These are phyloP conservation scores for Lipomyces spencermartinsiae DNA, from an alignment of 805 yeast species.

Conservation along the genomic window DNA sequence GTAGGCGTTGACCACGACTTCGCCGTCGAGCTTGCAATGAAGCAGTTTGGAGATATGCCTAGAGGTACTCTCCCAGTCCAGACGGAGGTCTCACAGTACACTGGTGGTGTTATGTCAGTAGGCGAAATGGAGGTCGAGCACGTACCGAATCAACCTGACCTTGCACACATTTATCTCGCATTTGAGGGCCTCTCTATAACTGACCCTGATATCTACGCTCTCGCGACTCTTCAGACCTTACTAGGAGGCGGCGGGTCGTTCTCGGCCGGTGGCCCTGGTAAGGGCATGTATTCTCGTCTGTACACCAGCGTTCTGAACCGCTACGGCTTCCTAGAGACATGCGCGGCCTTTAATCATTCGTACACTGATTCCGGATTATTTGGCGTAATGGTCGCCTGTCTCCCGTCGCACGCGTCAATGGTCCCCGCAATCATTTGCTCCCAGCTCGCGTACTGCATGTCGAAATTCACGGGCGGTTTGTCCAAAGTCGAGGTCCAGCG, in stretches of 20 bases:
- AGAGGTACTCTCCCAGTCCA: slow-evolving; percentile 37
- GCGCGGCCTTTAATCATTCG: slow-evolving; percentile 86
- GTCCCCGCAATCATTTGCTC: slow-evolving; percentile 78
- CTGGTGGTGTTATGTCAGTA: slow-evolving; percentile 55
- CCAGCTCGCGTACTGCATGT: slow-evolving; percentile 55
- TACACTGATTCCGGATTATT: slow-evolving; percentile 90
- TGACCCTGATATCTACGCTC: slow-evolving; percentile 85
- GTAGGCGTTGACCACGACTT: slow-evolving; percentile 77
- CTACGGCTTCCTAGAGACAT: slow-evolving; percentile 88
- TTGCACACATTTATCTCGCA: slow-evolving; percentile 83
- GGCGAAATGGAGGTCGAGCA: slow-evolving; percentile 32
- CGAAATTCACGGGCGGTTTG: slow-evolving; percentile 51
- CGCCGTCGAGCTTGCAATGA: slow-evolving; percentile 69
- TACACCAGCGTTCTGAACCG: slow-evolving; percentile 91
- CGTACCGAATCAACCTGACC: slow-evolving; percentile 61
- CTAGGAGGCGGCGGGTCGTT: slow-evolving; percentile 98
- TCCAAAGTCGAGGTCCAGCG: slow-evolving; percentile 76
- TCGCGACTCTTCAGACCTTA: slow-evolving; percentile 86
- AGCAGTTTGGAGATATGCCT: slow-evolving; percentile 69
- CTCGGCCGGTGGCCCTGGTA: slow-evolving; percentile 99
- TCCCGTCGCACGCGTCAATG: slow-evolving; percentile 84
- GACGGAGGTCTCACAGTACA: slow-evolving; percentile 55
- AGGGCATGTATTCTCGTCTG: slow-evolving; percentile 95
- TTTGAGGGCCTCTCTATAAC: slow-evolving; percentile 86
- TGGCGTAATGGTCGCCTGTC: slow-evolving; percentile 84